phyloP scores from a whole-genome alignment of 1,139 yeast species.

The Meyerozyma athensensis region DNA sequence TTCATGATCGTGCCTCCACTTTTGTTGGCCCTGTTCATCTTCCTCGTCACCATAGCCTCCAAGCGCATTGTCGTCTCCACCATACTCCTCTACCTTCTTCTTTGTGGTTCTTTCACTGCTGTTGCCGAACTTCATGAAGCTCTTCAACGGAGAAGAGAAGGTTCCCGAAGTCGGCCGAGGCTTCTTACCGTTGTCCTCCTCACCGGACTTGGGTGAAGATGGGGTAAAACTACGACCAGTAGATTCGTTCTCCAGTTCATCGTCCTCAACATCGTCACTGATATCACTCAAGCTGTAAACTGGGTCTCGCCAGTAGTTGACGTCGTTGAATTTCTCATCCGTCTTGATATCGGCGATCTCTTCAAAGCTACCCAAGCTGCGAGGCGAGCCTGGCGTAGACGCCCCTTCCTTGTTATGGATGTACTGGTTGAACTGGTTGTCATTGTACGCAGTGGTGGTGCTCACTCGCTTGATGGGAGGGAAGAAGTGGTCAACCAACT shows the following conservation, averaged over 20 bases:
- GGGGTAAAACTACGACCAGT: slow-evolving; percentile 15
- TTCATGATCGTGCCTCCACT: slow-evolving; percentile 18
- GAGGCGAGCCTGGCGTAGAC: slow-evolving; percentile 10
- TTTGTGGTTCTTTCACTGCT: slow-evolving; percentile 11
- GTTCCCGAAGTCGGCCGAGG: slow-evolving; percentile 36
- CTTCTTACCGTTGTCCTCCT: slow-evolving; percentile 2
- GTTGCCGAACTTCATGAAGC: slow-evolving; percentile 36
- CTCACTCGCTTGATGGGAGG: slow-evolving; percentile 66
- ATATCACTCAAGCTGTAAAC: slow-evolving; percentile 58
- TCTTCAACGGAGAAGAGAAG: slow-evolving; percentile 41
- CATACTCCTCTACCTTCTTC: slow-evolving; percentile 9
- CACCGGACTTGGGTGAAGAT: slow-evolving; percentile 9
- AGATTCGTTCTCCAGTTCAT: slow-evolving; percentile 15
- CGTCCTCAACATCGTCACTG: slow-evolving; percentile 39
- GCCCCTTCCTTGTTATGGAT: slow-evolving; percentile 13
- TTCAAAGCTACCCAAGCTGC: slow-evolving; percentile 12
- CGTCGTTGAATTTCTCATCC: slow-evolving; percentile 75
- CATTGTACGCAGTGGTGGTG: slow-evolving; percentile 31
- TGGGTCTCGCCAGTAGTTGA: slow-evolving; percentile 89
- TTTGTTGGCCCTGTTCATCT: not conserved
- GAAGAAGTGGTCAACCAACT: slow-evolving; percentile 93
- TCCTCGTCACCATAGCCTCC: slow-evolving; percentile 2
- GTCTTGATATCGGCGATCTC: slow-evolving; percentile 20
- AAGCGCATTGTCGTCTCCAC: slow-evolving; percentile 7
- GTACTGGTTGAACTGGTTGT: slow-evolving; percentile 33